phyloP scores from a whole-genome alignment of 306 rosid genomes.

The Oemleria cerasiformis region DNA sequence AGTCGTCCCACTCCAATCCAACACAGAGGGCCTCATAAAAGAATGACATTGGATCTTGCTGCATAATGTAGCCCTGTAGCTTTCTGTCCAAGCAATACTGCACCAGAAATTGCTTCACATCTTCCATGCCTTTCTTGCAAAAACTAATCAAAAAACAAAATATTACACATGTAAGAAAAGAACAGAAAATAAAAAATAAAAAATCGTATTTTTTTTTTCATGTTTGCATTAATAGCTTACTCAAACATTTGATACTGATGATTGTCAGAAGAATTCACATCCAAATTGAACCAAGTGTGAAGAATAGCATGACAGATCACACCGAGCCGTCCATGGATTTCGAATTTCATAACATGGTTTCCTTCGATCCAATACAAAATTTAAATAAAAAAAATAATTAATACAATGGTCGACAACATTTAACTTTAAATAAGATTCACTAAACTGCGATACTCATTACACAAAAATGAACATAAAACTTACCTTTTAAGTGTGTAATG shows the following conservation, averaged over 20 bases:
- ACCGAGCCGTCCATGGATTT: conserved; percentile 71
- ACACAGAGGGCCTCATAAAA: conserved; percentile 61
- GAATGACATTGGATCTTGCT: conserved; percentile 52
- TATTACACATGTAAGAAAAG: no score
- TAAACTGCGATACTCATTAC: not conserved
- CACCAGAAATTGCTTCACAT: conserved; percentile 44
- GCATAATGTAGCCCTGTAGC: conserved; percentile 33
- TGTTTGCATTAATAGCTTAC: conserved; percentile 29
- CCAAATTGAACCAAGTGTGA: conserved; percentile 3
- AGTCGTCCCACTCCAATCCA: conserved; percentile 54
- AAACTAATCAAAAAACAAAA: conserved; percentile 36
- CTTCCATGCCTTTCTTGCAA: conserved; percentile 29
- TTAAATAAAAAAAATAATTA: not conserved
- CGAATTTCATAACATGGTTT: conserved; percentile 39
- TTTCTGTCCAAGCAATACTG: conserved; percentile 39
- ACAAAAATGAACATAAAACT: not conserved
- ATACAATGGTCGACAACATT: not conserved
- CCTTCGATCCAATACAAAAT: conserved; percentile 29
- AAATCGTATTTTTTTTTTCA: not conserved
- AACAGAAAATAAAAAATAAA: no score
- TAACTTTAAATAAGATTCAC: not conserved
- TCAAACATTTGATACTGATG: conserved; percentile 43
- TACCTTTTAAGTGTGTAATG: conserved; percentile 53
- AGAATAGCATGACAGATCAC: conserved; percentile 58
- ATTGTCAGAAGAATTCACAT: conserved; percentile 20